Percentiles rank a stretch among this genome's conserved stretches.
Conservation (phyloP, 805 yeast species). For the Cyberlindnera maclurae region DNA sequence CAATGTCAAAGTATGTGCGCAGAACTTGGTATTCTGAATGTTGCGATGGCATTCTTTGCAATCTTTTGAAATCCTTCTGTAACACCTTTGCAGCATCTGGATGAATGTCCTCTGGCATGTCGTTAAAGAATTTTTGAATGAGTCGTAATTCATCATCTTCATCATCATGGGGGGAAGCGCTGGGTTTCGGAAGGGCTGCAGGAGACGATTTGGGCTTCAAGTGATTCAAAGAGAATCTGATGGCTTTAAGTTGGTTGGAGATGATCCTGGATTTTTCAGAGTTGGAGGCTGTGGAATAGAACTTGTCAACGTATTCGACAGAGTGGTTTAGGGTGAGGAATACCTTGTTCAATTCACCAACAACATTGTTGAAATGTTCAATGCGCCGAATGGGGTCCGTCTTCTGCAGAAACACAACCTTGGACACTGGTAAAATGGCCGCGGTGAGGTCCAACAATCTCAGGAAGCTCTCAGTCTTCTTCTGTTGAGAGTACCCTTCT, state of each 20-base stretch:
- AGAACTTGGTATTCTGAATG: conserved; percentile 60
- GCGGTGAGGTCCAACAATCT: conserved; percentile 38
- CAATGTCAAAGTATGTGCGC: conserved; percentile 55
- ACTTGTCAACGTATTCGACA: conserved; percentile 35
- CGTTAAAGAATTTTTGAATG: conserved; percentile 25
- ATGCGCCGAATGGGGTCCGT: conserved; percentile 30
- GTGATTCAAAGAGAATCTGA: conserved; percentile 42
- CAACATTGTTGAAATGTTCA: conserved; percentile 25
- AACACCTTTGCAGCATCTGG: conserved; percentile 36
- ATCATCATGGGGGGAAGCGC: conserved; percentile 7
- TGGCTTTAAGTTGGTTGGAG: conserved; percentile 47
- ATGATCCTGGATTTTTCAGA: conserved; percentile 47
- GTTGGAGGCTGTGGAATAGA: conserved; percentile 42
- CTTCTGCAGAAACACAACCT: conserved; percentile 31
- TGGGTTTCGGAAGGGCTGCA: conserved; percentile 1
- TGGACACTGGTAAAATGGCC: conserved; percentile 46
- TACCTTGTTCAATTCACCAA: conserved; percentile 30
- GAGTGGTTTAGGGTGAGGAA: conserved; percentile 32
- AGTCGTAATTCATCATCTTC: conserved; percentile 33
- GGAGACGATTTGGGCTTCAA: conserved; percentile 20
- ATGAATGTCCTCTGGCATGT: conserved; percentile 25
- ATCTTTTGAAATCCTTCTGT: conserved; percentile 45
- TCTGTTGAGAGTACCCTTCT: conserved; percentile 17
- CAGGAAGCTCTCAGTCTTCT: conserved; percentile 21
- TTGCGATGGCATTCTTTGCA: conserved; percentile 43